Evolutionary conservation across 805 yeast species (phyloP), one percentile per base, ranked within the genome.

Genomic region (Yarrowia yakushimensis): DNA sequence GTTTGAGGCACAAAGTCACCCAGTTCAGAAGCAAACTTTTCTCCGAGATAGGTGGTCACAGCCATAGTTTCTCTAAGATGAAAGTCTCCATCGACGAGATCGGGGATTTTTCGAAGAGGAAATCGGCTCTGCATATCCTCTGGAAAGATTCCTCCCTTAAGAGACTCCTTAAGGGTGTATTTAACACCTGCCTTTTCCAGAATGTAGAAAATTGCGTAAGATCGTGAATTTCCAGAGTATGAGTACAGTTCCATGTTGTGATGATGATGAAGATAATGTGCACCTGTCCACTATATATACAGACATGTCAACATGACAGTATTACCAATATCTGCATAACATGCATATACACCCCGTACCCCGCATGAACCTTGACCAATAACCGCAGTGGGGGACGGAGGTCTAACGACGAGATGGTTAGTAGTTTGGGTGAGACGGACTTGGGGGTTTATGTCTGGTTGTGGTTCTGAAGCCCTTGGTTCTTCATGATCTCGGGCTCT

Each of bases 31-130:
- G 17, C 27, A 25, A 33, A 34, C 33, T 55, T 55, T 10, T 43
- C 28, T 2, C 37, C 54, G 18, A 59, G 55, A 20, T 86, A 84
- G 73, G 80, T 68, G 65, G 79, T 68, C 71, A 87, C 77, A 69
- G 92, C 90, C 70, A 84, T 79, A 66, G 79, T 77, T 79, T 87
- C 91, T 68, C 78, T 76, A 70, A 87, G 79, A 71, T 80, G 80
- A 78, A 78, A 80, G 46, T 91, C 91, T 71, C 85, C 82, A 65
- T 84, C 82, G 63, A 87, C 88, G 70, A 80, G 68, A 68, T 84
- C 82, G 67, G 91, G 91, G 66, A 81, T 78, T 74, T 78, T 81
- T 66, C 74, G 74, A 69, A 80, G 74, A 66, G 89, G 87, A 80
- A 85, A 86, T 73, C 74, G 68, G 66, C 77, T 74, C 45, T 71